phyloP scores from a whole-genome alignment of 2,329 filamentous ascomycete species.

The Fusarium nelsonii region DNA sequence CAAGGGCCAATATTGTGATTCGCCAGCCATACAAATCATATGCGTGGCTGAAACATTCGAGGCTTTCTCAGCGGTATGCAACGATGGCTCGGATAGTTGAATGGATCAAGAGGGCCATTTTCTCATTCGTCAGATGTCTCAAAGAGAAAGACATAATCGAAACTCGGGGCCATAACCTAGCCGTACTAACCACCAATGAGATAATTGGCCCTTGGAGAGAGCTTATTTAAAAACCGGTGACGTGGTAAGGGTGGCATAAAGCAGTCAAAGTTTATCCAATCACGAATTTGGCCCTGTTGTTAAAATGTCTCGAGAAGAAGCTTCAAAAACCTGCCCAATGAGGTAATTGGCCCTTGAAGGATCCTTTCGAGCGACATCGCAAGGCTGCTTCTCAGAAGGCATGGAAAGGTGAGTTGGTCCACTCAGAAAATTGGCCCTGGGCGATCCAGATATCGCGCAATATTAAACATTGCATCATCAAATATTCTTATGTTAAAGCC shows the following conservation, averaged over 20 bases:
- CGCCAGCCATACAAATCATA: accelerated
- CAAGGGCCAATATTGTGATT: constrained; percentile 12
- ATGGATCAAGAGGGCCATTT: neutral
- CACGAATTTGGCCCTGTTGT: neutral
- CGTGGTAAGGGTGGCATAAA: neutral
- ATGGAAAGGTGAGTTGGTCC: neutral
- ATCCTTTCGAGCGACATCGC: too few species aligned
- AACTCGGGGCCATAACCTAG: neutral
- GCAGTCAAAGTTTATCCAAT: neutral
- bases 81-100: neutral
- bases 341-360: neutral
- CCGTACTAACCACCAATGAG: neutral
- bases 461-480: accelerated
- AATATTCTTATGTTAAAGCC: neutral
- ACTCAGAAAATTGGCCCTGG: constrained; percentile 1
- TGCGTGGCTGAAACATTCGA: neutral
- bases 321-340: neutral
- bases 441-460: accelerated
- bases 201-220: neutral
- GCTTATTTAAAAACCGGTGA: too few species aligned
- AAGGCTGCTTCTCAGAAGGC: neutral
- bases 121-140: neutral
- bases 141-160: accelerated
- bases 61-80: neutral
- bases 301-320: too few species aligned